Conservation (phyloP, 371 early-diverging fungal genomes). For the Mucor indicus region DNA sequence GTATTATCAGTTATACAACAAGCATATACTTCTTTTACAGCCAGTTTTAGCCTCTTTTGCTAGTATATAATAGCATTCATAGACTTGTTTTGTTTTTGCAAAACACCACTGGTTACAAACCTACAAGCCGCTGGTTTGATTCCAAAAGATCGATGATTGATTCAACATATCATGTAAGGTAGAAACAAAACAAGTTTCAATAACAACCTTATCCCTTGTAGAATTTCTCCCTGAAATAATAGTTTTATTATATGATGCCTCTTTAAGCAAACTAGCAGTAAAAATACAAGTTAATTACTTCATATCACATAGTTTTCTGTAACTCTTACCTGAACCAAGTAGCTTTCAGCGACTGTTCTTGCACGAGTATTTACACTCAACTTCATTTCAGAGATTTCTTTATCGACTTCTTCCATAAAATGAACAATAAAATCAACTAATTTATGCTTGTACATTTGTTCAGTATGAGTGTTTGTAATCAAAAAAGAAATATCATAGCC, state of each 20-base stretch:
- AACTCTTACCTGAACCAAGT: constrained; percentile 54
- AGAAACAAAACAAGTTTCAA: too few species aligned
- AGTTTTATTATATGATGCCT: not conserved
- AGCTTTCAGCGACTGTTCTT: constrained; percentile 90
- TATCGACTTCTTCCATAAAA: constrained; percentile 98
- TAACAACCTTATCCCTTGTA: too few species aligned
- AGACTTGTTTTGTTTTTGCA: too few species aligned
- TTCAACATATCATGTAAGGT: too few species aligned
- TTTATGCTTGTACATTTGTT: constrained; percentile 97
- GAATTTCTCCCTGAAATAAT: too few species aligned
- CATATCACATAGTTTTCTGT: not conserved
- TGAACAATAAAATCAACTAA: constrained; percentile 96
- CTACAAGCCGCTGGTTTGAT: too few species aligned
- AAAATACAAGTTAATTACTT: not conserved
- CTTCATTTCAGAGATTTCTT: constrained; percentile 98
- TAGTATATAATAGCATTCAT: too few species aligned
- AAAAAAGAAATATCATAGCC: constrained; percentile 96
- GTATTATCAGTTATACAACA: too few species aligned
- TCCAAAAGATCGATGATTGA: too few species aligned
- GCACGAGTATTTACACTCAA: constrained; percentile 93
- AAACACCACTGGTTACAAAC: too few species aligned
- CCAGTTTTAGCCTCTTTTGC: too few species aligned
- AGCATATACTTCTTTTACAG: too few species aligned
- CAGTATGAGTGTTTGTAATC: constrained; percentile 94
- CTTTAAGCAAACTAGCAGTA: constrained; percentile 11